A percentile compares a stretch with the other conserved stretches of the same genome.
These are phyloP conservation scores for Firmiana major DNA, from an alignment of 345 rosid genomes.

Conservation along the genomic window DNA sequence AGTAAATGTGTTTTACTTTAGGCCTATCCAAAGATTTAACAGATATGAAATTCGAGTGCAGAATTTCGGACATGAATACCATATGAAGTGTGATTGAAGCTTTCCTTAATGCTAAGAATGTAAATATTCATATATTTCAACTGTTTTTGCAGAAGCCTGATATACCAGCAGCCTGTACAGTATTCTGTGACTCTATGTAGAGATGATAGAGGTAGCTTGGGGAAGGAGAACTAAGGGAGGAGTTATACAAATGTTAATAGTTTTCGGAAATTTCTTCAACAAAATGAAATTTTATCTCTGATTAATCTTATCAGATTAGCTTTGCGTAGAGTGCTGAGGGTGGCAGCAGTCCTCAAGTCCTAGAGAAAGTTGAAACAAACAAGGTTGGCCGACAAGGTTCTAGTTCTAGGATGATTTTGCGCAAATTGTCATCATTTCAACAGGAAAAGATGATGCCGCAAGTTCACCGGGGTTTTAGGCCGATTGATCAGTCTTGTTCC, in stretches of 20 bases:
- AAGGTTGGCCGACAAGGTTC: neutral
- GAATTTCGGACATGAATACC: neutral
- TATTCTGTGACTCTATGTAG: neutral
- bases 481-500: neutral
- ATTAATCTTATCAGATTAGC: neutral
- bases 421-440: neutral
- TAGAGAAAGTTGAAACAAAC: neutral
- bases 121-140: slow-evolving; percentile 1
- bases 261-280: neutral
- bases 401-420: neutral
- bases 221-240: too few relatives aligned
- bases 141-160: slow-evolving; percentile 16
- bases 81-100: neutral
- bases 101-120: neutral
- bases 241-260: neutral
- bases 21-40: neutral
- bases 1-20: neutral
- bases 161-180: neutral
- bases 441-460: neutral
- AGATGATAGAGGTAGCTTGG: slow-evolving; percentile 6
- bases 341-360: too few relatives aligned
- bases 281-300: neutral
- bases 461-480: neutral
- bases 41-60: neutral
- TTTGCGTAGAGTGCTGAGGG: neutral